These are phyloP conservation scores for Pseudevernia furfuracea DNA, from an alignment of 495 filamentous ascomycete genomes.

Conservation along the genomic window DNA sequence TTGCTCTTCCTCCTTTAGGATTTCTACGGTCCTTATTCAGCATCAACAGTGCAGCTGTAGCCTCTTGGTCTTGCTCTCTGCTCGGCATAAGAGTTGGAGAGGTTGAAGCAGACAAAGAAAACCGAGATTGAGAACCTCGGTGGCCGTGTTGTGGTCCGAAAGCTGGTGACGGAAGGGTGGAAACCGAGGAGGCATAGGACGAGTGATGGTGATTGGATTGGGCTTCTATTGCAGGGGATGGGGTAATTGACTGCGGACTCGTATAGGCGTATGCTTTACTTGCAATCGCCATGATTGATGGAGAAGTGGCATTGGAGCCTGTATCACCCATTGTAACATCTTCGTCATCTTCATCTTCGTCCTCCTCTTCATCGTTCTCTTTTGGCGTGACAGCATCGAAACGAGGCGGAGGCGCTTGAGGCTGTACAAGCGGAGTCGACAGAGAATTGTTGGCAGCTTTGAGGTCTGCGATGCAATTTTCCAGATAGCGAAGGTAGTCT, in stretches of 20 bases:
- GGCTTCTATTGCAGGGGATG: slow-evolving; percentile 23
- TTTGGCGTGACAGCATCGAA: slow-evolving; percentile 8
- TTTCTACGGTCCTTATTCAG: slow-evolving; percentile 60
- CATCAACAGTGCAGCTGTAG: slow-evolving; percentile 72
- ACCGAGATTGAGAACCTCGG: slow-evolving; percentile 23
- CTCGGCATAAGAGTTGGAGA: slow-evolving; percentile 34
- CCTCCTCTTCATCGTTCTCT: slow-evolving; percentile 32
- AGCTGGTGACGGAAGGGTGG: slow-evolving; percentile 39
- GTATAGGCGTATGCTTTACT: slow-evolving; percentile 9
- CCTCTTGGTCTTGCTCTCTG: slow-evolving; percentile 59
- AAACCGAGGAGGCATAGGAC: slow-evolving; percentile 31
- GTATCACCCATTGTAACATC: slow-evolving; percentile 21
- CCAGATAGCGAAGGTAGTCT: slow-evolving; percentile 91
- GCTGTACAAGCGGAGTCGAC: slow-evolving; percentile 22
- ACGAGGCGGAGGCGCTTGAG: slow-evolving; percentile 19
- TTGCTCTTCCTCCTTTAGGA: slow-evolving; percentile 37
- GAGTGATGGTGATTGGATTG: slow-evolving; percentile 36
- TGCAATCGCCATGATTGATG: slow-evolving; percentile 20
- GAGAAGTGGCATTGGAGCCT: not conserved
- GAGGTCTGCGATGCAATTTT: slow-evolving; percentile 77
- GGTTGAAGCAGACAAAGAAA: slow-evolving; percentile 27
- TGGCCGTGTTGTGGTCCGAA: slow-evolving; percentile 27
- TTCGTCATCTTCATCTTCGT: slow-evolving; percentile 21
- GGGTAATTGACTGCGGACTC: slow-evolving; percentile 22
- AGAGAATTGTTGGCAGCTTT: slow-evolving; percentile 49